These are phyloP conservation scores for Parmelia sp. DNA, from an alignment of 495 filamentous ascomycete genomes.

Conservation along the genomic window DNA sequence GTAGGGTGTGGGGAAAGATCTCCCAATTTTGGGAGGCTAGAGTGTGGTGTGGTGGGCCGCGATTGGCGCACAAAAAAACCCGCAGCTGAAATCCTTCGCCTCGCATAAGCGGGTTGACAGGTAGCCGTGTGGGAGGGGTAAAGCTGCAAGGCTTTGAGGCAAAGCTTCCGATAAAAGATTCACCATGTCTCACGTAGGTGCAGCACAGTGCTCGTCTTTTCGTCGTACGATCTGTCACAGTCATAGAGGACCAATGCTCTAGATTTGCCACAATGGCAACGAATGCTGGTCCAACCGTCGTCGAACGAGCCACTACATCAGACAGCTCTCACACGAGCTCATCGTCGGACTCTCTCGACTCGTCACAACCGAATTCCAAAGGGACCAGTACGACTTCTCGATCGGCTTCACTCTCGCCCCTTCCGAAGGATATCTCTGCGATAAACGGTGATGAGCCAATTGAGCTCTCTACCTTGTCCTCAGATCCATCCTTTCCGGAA, in stretches of 20 bases:
- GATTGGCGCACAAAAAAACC: not conserved
- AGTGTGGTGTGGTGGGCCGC: not conserved
- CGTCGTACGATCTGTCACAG: not conserved
- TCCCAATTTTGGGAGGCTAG: not conserved
- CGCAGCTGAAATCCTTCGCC: not conserved
- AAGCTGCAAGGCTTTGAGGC: not conserved
- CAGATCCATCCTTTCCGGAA: not conserved
- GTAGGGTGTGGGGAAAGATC: not conserved
- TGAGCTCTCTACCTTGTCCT: not conserved
- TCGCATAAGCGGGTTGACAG: not conserved
- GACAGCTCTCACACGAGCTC: not conserved
- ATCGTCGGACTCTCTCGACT: conserved; percentile 1
- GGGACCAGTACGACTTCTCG: conserved; percentile 8
- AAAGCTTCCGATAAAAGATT: not conserved
- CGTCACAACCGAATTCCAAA: not conserved
- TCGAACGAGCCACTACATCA: conserved; percentile 2
- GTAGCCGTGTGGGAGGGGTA: not conserved
- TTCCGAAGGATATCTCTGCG: not conserved
- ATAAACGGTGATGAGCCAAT: not conserved
- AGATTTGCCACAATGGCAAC: not conserved
- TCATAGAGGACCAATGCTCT: not conserved
- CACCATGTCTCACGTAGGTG: not conserved
- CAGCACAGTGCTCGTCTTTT: not conserved
- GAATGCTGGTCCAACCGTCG: not conserved
- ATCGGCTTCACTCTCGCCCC: not conserved